Evolutionary conservation across 2,329 filamentous ascomycete species (phyloP).

Genomic region (Scedosporium aurantiacum): DNA sequence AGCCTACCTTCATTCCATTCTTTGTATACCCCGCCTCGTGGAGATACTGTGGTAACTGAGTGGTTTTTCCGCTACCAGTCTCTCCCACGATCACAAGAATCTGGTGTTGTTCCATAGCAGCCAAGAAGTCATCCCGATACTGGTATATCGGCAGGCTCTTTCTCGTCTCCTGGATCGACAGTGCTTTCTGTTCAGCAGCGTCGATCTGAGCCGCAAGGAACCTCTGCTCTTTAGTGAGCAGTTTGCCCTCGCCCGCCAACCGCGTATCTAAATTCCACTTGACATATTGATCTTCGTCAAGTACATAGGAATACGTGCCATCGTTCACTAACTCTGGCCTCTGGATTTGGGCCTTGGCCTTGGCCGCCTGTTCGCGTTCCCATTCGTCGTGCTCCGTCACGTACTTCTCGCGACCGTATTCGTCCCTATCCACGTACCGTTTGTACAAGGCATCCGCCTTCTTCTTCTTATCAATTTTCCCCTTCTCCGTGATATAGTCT

Average conservation of each 20-base stretch:
- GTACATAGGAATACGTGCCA: constrained; percentile 67
- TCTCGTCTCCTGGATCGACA: constrained; percentile 81
- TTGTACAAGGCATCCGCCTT: constrained; percentile 88
- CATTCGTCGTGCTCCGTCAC: constrained; percentile 93
- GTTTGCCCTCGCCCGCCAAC: constrained; percentile 59
- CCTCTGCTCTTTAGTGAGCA: constrained; percentile 66
- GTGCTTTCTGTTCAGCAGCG: constrained; percentile 76
- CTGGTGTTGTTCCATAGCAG: constrained; percentile 78
- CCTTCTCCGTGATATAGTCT: constrained; percentile 89
- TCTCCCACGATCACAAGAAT: constrained; percentile 88
- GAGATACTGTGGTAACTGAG: constrained; percentile 86
- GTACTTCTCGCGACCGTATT: constrained; percentile 78
- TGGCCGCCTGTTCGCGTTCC: constrained; percentile 80
- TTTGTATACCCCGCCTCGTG: constrained; percentile 87
- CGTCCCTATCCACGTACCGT: constrained; percentile 77
- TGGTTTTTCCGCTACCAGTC: constrained; percentile 92
- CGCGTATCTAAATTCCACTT: constrained; percentile 70
- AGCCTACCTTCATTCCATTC: constrained; percentile 72
- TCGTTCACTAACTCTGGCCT: constrained; percentile 64
- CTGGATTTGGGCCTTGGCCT: constrained; percentile 77
- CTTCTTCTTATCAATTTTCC: constrained; percentile 74
- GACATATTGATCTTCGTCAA: constrained; percentile 82
- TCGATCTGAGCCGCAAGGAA: constrained; percentile 72
- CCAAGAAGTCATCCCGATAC: constrained; percentile 74
- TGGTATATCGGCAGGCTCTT: constrained; percentile 85